A percentile compares a stretch with the other conserved stretches of the same genome.
Conservation (phyloP, 768 basidiomycete species). For the Lactarius trivialis region DNA sequence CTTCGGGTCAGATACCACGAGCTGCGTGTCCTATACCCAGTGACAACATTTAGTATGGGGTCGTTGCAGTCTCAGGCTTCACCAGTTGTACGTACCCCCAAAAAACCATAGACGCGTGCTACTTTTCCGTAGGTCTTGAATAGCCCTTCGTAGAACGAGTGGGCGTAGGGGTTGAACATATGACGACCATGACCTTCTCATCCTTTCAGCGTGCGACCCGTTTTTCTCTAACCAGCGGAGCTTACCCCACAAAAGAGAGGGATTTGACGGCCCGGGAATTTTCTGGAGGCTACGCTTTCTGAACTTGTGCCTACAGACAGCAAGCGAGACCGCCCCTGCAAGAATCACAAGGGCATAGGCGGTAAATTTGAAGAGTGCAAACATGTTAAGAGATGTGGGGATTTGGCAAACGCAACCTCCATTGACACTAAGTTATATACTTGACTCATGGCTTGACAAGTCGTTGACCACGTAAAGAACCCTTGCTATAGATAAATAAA, state of each 20-base stretch:
- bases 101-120: background rate
- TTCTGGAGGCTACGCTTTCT: background rate
- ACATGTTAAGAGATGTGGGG: background rate
- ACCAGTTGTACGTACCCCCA: background rate
- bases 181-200: background rate
- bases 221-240: background rate
- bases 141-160: background rate
- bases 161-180: background rate
- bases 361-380: background rate
- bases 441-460: background rate
- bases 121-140: background rate
- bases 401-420: background rate
- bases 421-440: background rate
- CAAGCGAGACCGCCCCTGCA: background rate
- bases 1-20: conserved; percentile 6
- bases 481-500: too few species aligned
- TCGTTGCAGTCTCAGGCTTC: too few species aligned
- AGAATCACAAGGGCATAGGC: background rate
- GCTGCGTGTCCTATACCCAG: background rate
- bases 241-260: conserved; percentile 1
- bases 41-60: background rate
- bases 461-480: too few species aligned
- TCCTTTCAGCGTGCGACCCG: background rate
- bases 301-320: background rate
- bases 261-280: background rate